Evolutionary conservation across 306 rosid species (phyloP), one percentile per base, ranked within the genome.

Genomic region (Trichosanthes cucumerina): DNA sequence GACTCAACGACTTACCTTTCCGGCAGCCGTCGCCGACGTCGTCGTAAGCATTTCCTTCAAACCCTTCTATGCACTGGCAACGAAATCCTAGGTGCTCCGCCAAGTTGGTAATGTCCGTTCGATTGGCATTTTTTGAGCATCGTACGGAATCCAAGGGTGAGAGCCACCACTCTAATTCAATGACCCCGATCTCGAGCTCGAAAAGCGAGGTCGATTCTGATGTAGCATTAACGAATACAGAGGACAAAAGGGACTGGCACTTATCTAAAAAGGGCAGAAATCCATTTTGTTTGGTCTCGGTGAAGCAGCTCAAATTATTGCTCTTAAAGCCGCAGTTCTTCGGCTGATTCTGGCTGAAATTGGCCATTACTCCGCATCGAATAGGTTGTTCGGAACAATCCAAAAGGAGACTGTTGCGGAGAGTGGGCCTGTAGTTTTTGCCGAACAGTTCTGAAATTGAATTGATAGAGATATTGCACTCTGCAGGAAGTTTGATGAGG

Each of bases 121-220:
- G 69, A 1, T 41, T 24, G 41, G 97, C 91, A 75, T 82, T 76
- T 0, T 0, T 0, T 53, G 83, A 53, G 72, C 99, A 95, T 0
- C 0, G 0, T 31, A 77, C 77, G 9, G 2, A 0, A 2, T 90
- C 88, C 5, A 9, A 14, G 75, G 87, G 79, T 4, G 11, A 12
- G 78, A 92, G 78, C 98, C 98, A 95, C 98, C 98, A 95, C 7
- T 70, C 89, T 79, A 95, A 81, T 75, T 95, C 91, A 24, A 95
- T 43, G 75, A 57, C 83, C 84, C 86, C 86, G 60, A 91, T 79
- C 84, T 86, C 84, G 26, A 92, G 82, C 86, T 84, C 86, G 36
- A n/a, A n/a, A n/a, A n/a, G n/a, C n/a, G 81, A 50, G 21, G 63
- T 33, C 36, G 86, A 64, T 41, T 79, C 81, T 33, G 57, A 21